Evolutionary conservation across 169 alveolate species (phyloP).

Genomic region (Cryptosporidium tyzzeri): DNA sequence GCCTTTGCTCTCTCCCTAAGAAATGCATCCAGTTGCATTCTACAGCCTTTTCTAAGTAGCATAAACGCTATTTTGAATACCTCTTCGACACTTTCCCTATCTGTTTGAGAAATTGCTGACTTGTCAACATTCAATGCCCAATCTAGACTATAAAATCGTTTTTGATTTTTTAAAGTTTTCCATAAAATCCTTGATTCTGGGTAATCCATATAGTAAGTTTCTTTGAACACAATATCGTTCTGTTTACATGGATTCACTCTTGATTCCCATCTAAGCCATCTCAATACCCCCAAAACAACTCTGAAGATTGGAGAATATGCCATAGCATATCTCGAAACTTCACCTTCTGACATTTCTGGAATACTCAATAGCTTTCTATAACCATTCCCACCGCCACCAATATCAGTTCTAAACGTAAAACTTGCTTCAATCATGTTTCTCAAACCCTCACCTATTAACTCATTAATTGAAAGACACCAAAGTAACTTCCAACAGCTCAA

Average conservation of each 20-base stretch:
- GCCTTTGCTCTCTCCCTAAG: conserved; percentile 53
- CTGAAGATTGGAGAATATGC: conserved; percentile 72
- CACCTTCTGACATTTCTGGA: conserved; percentile 67
- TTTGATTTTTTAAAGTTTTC: conserved; percentile 10
- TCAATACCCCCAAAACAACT: conserved; percentile 39
- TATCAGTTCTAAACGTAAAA: conserved; percentile 4
- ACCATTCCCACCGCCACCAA: not conserved
- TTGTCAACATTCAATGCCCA: conserved; percentile 36
- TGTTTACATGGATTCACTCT: conserved; percentile 57
- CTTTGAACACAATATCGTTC: conserved; percentile 1
- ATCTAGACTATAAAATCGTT: conserved; percentile 51
- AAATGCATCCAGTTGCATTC: conserved; percentile 50
- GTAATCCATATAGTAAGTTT: conserved; percentile 35
- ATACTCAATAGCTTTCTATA: conserved; percentile 22
- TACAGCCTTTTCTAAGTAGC: conserved; percentile 58
- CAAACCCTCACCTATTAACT: conserved; percentile 55
- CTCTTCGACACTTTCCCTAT: conserved; percentile 41
- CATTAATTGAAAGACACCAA: conserved; percentile 73
- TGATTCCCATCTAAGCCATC: conserved; percentile 74
- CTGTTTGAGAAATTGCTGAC: conserved; percentile 19
- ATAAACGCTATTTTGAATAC: conserved; percentile 29
- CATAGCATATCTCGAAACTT: conserved; percentile 54
- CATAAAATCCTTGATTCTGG: conserved; percentile 54
- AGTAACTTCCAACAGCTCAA: conserved; percentile 68
- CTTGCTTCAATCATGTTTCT: conserved; percentile 39